Percentiles rank a stretch among this genome's conserved stretches.
Conservation (phyloP, 805 yeast species). For the Starmerella lactis-condensi region DNA sequence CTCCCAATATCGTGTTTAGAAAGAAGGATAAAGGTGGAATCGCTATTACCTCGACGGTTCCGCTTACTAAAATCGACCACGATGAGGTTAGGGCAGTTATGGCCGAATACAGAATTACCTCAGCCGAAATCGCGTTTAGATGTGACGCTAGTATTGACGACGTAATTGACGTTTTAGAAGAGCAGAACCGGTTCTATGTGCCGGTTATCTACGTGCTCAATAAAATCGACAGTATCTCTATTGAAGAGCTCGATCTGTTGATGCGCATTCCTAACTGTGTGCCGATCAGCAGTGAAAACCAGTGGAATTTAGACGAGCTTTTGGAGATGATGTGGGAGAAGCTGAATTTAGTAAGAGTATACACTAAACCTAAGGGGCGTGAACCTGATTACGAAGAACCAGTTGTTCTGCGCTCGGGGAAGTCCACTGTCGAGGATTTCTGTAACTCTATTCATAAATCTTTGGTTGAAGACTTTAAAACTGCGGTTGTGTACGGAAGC, state of each 20-base stretch:
- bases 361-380: slow-evolving; percentile 90
- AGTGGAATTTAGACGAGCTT: slow-evolving; percentile 93
- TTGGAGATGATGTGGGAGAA: slow-evolving; percentile 91
- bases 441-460: slow-evolving; percentile 93
- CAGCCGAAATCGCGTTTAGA: slow-evolving; percentile 90
- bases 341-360: slow-evolving; percentile 78
- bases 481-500: slow-evolving; percentile 76
- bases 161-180: slow-evolving; percentile 82
- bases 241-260: slow-evolving; percentile 78
- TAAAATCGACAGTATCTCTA: slow-evolving; percentile 86
- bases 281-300: slow-evolving; percentile 87
- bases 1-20: slow-evolving; percentile 81
- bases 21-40: slow-evolving; percentile 94
- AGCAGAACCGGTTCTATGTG: slow-evolving; percentile 73
- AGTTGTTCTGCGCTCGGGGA: slow-evolving; percentile 67
- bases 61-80: slow-evolving; percentile 72
- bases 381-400: slow-evolving; percentile 92
- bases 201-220: slow-evolving; percentile 91
- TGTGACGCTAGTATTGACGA: slow-evolving; percentile 98
- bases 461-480: slow-evolving; percentile 79
- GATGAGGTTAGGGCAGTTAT: slow-evolving; percentile 93
- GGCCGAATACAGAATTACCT: slow-evolving; percentile 84
- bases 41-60: slow-evolving; percentile 81
- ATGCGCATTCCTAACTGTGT: slow-evolving; percentile 92
- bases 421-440: slow-evolving; percentile 80